Evolutionary conservation across 2,329 filamentous ascomycete species (phyloP).

Genomic region (Cytospora chrysosperma): DNA sequence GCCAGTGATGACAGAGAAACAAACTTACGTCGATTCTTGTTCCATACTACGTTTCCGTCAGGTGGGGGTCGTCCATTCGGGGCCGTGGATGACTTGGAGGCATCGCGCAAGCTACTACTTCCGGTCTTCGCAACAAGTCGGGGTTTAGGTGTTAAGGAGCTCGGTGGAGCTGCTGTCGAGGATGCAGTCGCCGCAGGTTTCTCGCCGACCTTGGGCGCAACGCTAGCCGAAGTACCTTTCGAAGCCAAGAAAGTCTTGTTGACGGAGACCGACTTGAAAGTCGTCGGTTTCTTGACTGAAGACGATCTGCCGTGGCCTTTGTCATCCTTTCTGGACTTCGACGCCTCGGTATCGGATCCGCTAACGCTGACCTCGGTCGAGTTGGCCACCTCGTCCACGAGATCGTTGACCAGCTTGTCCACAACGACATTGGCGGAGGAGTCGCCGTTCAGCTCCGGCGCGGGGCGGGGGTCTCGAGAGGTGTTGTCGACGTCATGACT

Average conservation of each 20-base stretch:
- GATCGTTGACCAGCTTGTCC: conserved; percentile 56
- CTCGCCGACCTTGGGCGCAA: conserved; percentile 50
- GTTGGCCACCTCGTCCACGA: conserved; percentile 57
- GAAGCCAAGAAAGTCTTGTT: conserved; percentile 81
- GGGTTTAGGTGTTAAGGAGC: conserved; percentile 57
- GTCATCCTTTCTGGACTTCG: conserved; percentile 55
- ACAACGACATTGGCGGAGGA: conserved; percentile 51
- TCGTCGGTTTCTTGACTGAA: conserved; percentile 70
- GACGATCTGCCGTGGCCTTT: conserved; percentile 58
- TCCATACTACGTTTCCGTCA: conserved; percentile 78
- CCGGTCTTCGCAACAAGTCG: conserved; percentile 75
- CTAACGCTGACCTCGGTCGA: conserved; percentile 68
- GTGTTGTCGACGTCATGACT: conserved; percentile 18
- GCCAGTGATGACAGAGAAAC: not conserved
- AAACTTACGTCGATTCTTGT: conserved; percentile 77
- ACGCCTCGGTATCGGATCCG: conserved; percentile 73
- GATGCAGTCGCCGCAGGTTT: conserved; percentile 48
- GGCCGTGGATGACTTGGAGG: conserved; percentile 42
- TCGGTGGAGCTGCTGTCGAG: conserved; percentile 42
- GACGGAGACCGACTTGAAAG: conserved; percentile 83
- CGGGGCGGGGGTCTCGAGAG: conserved; percentile 11
- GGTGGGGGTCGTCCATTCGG: conserved; percentile 53
- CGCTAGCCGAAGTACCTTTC: conserved; percentile 53
- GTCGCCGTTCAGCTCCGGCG: conserved; percentile 46
- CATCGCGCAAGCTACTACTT: conserved; percentile 49